These are phyloP conservation scores for Paraphoma chrysanthemicola DNA, from an alignment of 2,329 filamentous ascomycete species.

Conservation along the genomic window DNA sequence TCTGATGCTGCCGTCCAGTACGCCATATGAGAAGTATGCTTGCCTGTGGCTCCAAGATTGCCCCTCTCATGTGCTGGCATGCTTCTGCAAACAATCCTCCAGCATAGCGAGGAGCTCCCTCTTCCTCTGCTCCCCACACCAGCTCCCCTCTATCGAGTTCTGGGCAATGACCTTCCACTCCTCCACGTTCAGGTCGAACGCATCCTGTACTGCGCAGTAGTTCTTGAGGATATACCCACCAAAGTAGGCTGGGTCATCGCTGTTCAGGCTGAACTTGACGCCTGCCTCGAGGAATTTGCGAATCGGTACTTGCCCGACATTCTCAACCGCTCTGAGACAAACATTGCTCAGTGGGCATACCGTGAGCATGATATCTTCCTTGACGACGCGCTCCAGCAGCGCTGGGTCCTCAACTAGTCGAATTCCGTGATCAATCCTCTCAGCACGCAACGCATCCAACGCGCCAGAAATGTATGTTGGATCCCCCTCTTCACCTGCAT, in stretches of 20 bases:
- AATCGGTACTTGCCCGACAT: slow-evolving; percentile 61
- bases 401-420: slow-evolving; percentile 66
- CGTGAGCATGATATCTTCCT: slow-evolving; percentile 67
- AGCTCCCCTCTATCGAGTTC: slow-evolving; percentile 71
- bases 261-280: slow-evolving; percentile 75
- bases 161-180: slow-evolving; percentile 73
- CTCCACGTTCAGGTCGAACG: slow-evolving; percentile 66
- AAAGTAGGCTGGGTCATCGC: slow-evolving; percentile 59
- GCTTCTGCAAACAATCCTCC: slow-evolving; percentile 19
- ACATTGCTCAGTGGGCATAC: slow-evolving; percentile 80
- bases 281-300: slow-evolving; percentile 67
- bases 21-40: neutral
- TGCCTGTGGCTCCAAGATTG: neutral
- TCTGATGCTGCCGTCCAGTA: too few species aligned
- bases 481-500: slow-evolving; percentile 79
- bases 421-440: slow-evolving; percentile 79
- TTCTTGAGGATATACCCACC: slow-evolving; percentile 78
- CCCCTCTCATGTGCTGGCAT: neutral
- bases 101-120: slow-evolving; percentile 55
- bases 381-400: slow-evolving; percentile 65
- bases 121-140: slow-evolving; percentile 72
- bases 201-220: slow-evolving; percentile 77
- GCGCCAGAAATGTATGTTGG: slow-evolving; percentile 69
- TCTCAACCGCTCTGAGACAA: slow-evolving; percentile 60
- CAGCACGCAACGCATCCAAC: slow-evolving; percentile 66